These are phyloP conservation scores for Antitrichia curtipendula DNA, from an alignment of 225 moss, liverwort and hornwort species.

Conservation along the genomic window DNA sequence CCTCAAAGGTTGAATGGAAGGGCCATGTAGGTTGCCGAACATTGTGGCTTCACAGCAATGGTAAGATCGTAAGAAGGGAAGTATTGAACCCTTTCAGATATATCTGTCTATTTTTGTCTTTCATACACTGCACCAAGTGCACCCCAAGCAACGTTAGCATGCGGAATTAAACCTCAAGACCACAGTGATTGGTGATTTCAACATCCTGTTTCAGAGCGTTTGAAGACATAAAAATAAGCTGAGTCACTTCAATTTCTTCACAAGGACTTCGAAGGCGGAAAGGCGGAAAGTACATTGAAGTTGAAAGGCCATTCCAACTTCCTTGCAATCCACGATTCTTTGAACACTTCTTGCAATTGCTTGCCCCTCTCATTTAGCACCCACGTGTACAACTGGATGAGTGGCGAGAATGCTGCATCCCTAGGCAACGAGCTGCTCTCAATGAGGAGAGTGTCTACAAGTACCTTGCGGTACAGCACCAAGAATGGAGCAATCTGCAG, in stretches of 20 bases:
- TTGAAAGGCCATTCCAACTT: constrained; percentile 35
- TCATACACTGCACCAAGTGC: constrained; percentile 17
- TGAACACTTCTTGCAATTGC: constrained; percentile 14
- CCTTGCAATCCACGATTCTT: constrained; percentile 25
- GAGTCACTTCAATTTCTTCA: not conserved
- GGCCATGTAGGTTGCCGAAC: constrained; percentile 8
- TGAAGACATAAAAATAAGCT: not conserved
- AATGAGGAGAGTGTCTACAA: not conserved
- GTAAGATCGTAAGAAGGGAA: constrained; percentile 14
- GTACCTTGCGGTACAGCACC: constrained; percentile 10
- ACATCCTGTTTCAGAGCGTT: not conserved
- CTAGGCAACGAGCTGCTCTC: constrained; percentile 2
- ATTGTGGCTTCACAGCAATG: constrained; percentile 6
- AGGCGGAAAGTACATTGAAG: not conserved
- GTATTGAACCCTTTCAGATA: constrained; percentile 12
- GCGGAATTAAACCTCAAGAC: not conserved
- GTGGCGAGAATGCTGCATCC: constrained; percentile 6
- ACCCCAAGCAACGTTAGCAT: not conserved
- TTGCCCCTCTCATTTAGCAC: constrained; percentile 26
- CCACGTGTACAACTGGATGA: constrained; percentile 28
- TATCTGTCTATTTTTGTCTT: constrained; percentile 5
- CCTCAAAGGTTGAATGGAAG: constrained; percentile 6
- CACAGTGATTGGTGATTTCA: not conserved
- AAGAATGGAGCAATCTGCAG: constrained; percentile 18
- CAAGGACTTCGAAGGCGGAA: not conserved